Evolutionary conservation across 2,329 filamentous ascomycete species (phyloP).

Genomic region (Neofusicoccum cordaticola): DNA sequence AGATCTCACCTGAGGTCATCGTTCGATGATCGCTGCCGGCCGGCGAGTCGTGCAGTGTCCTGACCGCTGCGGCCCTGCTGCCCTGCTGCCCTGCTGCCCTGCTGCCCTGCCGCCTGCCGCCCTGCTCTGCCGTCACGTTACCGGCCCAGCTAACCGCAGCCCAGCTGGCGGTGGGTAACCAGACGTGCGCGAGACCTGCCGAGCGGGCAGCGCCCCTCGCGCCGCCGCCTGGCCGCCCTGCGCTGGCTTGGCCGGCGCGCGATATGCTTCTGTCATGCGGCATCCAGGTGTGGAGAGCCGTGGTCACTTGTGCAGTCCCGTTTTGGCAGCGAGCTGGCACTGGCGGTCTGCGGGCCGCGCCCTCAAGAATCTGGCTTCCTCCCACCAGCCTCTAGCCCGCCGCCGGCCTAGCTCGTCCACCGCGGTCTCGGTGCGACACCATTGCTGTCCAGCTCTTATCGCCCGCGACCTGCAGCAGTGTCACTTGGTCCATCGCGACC

Average conservation of each 20-base stretch:
- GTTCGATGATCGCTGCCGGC: slow-evolving; percentile 2
- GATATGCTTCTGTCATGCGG: background rate
- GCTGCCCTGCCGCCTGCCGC: background rate
- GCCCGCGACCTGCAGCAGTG: background rate
- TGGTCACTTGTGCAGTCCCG: background rate
- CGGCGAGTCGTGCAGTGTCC: background rate
- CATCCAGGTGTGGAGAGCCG: slow-evolving; percentile 8
- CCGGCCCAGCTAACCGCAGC: background rate
- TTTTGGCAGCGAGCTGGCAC: background rate
- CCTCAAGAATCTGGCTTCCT: background rate
- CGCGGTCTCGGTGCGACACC: background rate
- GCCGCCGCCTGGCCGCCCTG: background rate
- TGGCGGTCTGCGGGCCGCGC: slow-evolving; percentile 4
- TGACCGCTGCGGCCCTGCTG: background rate
- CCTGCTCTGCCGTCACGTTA: slow-evolving; percentile 1
- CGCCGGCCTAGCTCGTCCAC: background rate
- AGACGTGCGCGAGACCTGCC: background rate
- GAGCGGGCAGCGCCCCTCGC: background rate
- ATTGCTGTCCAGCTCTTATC: background rate
- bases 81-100: too few species aligned
- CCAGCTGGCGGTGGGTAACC: background rate
- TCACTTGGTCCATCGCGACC: background rate
- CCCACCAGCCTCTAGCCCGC: background rate
- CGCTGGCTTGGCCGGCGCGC: background rate
- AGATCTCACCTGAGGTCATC: slow-evolving; percentile 15